Conservation (phyloP, 192 early-diverging fungal species). For the Entophlyctis luteolus region DNA sequence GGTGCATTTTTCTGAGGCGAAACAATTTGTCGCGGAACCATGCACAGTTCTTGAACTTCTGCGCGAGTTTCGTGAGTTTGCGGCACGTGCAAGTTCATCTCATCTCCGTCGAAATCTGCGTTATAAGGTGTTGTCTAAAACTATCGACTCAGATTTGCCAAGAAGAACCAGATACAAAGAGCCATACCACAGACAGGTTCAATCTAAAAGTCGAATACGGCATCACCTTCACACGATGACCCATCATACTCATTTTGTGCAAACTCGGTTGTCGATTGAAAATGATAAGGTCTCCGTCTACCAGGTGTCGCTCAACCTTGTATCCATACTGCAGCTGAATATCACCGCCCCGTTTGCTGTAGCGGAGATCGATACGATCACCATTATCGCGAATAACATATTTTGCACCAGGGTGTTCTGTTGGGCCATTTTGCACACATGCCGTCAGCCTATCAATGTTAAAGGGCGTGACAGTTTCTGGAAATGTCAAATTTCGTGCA, state of each 20-base stretch:
- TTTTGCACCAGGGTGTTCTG: constrained; percentile 93
- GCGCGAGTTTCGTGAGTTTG: constrained; percentile 95
- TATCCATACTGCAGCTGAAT: constrained; percentile 86
- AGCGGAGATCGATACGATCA: constrained; percentile 85
- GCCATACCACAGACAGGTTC: constrained; percentile 78
- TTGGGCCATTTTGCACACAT: constrained; percentile 85
- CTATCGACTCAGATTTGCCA: not conserved
- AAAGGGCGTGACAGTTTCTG: constrained; percentile 94
- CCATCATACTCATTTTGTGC: constrained; percentile 99
- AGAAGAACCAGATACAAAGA: not conserved
- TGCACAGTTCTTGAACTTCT: constrained; percentile 92
- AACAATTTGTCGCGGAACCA: constrained; percentile 96
- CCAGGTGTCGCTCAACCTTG: constrained; percentile 90
- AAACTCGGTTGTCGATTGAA: constrained; percentile 99
- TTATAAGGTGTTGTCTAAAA: constrained; percentile 87
- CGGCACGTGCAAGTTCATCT: constrained; percentile 99
- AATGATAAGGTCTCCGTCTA: constrained; percentile 93
- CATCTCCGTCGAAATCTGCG: constrained; percentile 99
- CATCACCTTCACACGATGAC: constrained; percentile 94
- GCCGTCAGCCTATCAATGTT: constrained; percentile 87
- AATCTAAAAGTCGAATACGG: constrained; percentile 98
- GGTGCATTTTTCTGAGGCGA: constrained; percentile 97
- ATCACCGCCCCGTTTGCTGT: constrained; percentile 78
- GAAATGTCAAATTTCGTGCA: constrained; percentile 93
- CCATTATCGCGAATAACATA: constrained; percentile 94